phyloP scores from a whole-genome alignment of 208 protist species.

The Plasmodiophora brassicae region DNA sequence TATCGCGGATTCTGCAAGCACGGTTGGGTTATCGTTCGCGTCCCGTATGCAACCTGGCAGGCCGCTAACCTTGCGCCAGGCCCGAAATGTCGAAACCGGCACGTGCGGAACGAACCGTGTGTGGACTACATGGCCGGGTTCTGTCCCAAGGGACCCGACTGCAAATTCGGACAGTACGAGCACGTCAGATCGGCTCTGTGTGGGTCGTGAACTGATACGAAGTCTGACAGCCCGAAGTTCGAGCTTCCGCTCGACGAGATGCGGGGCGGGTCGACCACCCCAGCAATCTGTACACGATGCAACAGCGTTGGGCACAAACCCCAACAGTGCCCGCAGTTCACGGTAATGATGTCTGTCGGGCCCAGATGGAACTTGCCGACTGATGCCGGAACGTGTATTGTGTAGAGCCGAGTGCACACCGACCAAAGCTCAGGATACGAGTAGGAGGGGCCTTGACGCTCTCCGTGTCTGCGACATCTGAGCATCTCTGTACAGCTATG shows the following conservation, averaged over 20 bases:
- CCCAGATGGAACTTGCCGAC: too few species aligned
- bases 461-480: too few species aligned
- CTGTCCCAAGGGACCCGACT: constrained; percentile 84
- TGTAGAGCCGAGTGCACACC: too few species aligned
- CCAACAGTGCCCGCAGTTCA: constrained; percentile 6
- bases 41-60: background rate
- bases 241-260: background rate
- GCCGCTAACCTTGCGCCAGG: constrained; percentile 41
- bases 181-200: too few species aligned
- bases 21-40: background rate
- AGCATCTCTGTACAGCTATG: too few species aligned
- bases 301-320: constrained; percentile 27
- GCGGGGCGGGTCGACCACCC: background rate
- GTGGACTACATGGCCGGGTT: constrained; percentile 85
- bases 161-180: constrained; percentile 72
- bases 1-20: constrained; percentile 65
- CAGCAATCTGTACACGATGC: constrained; percentile 16
- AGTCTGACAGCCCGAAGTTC: constrained; percentile 14
- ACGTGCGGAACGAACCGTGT: constrained; percentile 77
- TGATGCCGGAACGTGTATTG: too few species aligned
- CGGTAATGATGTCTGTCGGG: too few species aligned
- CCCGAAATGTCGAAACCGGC: constrained; percentile 73
- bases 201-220: too few species aligned
- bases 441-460: too few species aligned
- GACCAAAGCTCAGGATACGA: too few species aligned